Evolutionary conservation across 1,284 basidiomycete genomes (phyloP), one percentile per base, ranked within the genome.

Genomic region (Ceratobasidium sp.): DNA sequence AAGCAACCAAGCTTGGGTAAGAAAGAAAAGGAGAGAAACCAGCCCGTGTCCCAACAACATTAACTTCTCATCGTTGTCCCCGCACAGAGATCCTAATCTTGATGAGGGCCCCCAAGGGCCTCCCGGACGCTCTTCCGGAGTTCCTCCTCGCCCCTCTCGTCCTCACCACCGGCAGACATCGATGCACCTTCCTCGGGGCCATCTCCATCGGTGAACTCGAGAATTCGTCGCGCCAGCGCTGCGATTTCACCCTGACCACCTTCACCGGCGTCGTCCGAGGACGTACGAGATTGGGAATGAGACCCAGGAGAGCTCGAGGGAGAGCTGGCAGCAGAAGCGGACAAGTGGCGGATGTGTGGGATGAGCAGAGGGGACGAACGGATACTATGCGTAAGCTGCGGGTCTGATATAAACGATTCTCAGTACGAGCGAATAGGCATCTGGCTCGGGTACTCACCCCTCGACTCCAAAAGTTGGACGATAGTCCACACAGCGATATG

Each of bases 401-500:
- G 90, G 82, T 98, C 95, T 91, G 79, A 27, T 75, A 65, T 53
- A 76, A 34, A 79, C 29, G 74, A 66, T 56, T 74, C 29, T 41
- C 65, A 69, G 29, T 31, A 76, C 56, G 66, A 74, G 72, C 63
- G 65, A 77, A 43, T 41, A 74, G 22, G 37, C 0, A 43, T 49
- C 2, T 29, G 53, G 29, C 34, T 53, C 54, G 2, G 16, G 31
- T 8, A 80, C 86, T 76, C 81, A 91, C 93, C 93, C 77, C 94
- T 93, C 34, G 95, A 96, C 82, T 99, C 98, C 34, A 99, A 87
- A 34, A 99, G 84, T 81, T 99, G 97, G 13, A 98, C 96, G 77
- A 98, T 96, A 0, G 97, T 98, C 96, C 96, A 98, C 53, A 99
- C 96, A 37, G 98, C 98, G 79, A 99, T 99, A 82, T 99, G 98